A percentile compares a stretch with the other conserved stretches of the same genome.
phyloP scores from a whole-genome alignment of 495 filamentous ascomycete genomes.

The Penicillium roqueforti region DNA sequence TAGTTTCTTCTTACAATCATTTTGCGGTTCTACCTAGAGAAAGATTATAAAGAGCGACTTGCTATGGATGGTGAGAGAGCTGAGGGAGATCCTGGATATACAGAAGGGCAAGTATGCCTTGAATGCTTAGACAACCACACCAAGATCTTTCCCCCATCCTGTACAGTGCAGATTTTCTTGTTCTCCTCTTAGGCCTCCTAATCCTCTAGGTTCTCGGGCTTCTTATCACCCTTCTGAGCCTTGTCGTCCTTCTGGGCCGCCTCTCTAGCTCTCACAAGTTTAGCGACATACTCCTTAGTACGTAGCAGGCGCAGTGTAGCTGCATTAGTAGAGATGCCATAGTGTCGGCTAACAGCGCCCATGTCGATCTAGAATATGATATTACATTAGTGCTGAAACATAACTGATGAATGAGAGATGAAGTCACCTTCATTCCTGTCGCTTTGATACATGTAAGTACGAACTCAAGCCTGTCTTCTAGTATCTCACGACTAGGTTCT shows the following conservation, averaged over 20 bases:
- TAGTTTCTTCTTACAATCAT: too few relatives aligned
- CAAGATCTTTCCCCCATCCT: too few relatives aligned
- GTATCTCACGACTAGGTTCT: background rate
- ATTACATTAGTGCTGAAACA: background rate
- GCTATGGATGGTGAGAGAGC: background rate
- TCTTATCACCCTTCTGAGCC: background rate
- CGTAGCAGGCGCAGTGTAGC: background rate
- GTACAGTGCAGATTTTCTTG: background rate
- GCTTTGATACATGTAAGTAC: background rate
- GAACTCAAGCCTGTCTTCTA: background rate
- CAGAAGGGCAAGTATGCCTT: background rate
- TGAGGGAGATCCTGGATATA: background rate
- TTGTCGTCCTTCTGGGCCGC: background rate
- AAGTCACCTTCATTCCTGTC: background rate
- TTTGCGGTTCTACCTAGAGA: background rate
- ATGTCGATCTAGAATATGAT: background rate
- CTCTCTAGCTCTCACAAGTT: background rate
- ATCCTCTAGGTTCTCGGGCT: background rate
- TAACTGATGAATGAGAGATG: background rate
- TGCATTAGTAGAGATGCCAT: background rate
- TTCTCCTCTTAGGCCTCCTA: background rate
- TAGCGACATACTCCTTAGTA: background rate
- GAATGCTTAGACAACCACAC: background rate
- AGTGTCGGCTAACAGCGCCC: background rate
- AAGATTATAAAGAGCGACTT: background rate